A percentile compares a stretch with the other conserved stretches of the same genome.
Conservation (phyloP, 768 basidiomycete genomes). For the Sarcodon aspratus region DNA sequence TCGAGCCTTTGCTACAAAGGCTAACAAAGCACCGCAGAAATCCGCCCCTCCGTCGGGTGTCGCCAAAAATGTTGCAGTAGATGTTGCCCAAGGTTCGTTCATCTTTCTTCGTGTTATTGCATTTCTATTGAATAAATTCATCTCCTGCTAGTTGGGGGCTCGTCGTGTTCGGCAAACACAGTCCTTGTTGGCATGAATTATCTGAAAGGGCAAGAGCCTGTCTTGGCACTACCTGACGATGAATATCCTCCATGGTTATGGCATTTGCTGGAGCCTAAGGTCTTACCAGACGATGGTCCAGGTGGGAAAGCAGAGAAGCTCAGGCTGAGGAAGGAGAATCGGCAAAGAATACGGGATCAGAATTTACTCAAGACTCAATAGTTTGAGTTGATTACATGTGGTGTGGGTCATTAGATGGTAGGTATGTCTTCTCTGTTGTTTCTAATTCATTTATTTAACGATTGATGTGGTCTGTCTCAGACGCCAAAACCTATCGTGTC, state of each 20-base stretch:
- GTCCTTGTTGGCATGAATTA: constrained; percentile 74
- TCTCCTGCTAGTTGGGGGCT: constrained; percentile 15
- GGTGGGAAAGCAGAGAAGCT: constrained; percentile 51
- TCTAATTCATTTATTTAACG: too few species aligned
- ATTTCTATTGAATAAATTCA: background rate
- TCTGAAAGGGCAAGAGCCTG: constrained; percentile 69
- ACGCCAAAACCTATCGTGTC: too few species aligned
- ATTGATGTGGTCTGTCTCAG: too few species aligned
- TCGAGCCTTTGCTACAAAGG: background rate
- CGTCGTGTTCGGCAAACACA: constrained; percentile 65
- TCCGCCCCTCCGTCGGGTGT: background rate
- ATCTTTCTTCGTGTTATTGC: background rate
- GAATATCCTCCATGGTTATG: constrained; percentile 88
- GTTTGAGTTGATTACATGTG: background rate
- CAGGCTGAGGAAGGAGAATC: constrained; percentile 46
- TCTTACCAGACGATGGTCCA: constrained; percentile 57
- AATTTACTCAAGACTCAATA: constrained; percentile 84
- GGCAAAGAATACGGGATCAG: constrained; percentile 62
- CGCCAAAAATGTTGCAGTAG: background rate
- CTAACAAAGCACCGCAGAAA: background rate
- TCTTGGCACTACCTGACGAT: constrained; percentile 69
- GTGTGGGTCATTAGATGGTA: too few species aligned
- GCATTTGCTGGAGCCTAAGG: constrained; percentile 55
- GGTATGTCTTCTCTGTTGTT: too few species aligned
- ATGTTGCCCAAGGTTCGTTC: background rate